Evolutionary conservation across 2,329 filamentous ascomycete species (phyloP).

Genomic region (Pestalotiopsis sp.): DNA sequence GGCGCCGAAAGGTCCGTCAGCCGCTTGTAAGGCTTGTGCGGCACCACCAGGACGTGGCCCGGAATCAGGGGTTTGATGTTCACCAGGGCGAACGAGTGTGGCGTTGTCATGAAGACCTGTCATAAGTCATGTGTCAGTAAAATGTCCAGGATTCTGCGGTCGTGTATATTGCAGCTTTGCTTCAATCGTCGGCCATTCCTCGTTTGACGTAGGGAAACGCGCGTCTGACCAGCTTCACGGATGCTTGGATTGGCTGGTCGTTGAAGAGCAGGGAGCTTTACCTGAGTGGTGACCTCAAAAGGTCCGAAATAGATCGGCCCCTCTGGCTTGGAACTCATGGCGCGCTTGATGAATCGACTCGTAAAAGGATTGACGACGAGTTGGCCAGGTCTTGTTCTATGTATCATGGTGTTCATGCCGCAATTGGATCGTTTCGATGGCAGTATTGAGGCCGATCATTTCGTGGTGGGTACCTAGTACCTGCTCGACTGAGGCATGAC

Average conservation of each 20-base stretch:
- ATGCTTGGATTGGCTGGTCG: conserved; percentile 5
- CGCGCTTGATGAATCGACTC: conserved; percentile 10
- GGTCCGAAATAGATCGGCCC: conserved; percentile 68
- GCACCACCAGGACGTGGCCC: conserved; percentile 90
- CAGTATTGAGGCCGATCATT: neutral
- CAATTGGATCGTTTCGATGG: neutral
- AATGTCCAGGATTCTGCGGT: no score
- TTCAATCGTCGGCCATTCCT: no score
- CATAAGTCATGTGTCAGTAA: neutral
- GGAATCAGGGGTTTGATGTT: conserved; percentile 95
- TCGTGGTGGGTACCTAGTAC: neutral
- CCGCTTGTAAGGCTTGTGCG: conserved; percentile 68
- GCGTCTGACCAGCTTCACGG: neutral
- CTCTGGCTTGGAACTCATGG: conserved; percentile 18
- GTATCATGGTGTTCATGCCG: conserved; percentile 16
- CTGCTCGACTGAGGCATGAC: neutral
- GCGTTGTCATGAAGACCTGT: conserved; percentile 85
- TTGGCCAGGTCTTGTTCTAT: conserved; percentile 14
- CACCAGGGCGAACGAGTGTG: conserved; percentile 82
- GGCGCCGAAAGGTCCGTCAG: conserved; percentile 72
- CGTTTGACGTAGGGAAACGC: neutral
- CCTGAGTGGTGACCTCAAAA: conserved; percentile 76
- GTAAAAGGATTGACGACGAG: conserved; percentile 16
- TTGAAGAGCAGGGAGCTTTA: conserved; percentile 35
- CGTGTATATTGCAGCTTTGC: no score